These are phyloP conservation scores for Lactifluus volemus DNA, from an alignment of 768 basidiomycete genomes.

Conservation along the genomic window DNA sequence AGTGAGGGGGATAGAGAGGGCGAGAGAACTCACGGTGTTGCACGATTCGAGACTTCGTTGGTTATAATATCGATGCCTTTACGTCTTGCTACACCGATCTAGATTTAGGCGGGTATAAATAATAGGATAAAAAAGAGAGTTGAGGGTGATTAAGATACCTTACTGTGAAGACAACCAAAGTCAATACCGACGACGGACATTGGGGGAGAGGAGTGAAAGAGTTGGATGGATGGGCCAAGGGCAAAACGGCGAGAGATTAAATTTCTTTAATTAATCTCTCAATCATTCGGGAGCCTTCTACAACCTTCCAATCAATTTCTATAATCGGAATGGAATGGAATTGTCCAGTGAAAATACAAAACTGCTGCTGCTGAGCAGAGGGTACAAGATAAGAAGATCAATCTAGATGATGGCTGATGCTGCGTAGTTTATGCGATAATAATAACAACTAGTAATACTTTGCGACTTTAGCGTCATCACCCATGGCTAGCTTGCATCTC, in stretches of 20 bases:
- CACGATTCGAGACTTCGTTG: slow-evolving; percentile 96
- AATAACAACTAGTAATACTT: slow-evolving; percentile 5
- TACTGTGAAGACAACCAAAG: slow-evolving; percentile 84
- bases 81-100: slow-evolving; percentile 94
- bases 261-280: slow-evolving; percentile 4
- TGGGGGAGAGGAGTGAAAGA: slow-evolving; percentile 13
- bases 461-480: slow-evolving; percentile 20
- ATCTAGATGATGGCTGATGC: slow-evolving; percentile 19
- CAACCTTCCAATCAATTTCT: slow-evolving; percentile 1
- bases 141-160: slow-evolving; percentile 39
- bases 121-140: background rate
- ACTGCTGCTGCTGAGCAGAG: slow-evolving; percentile 10
- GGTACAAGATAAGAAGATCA: background rate
- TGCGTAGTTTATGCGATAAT: slow-evolving; percentile 12
- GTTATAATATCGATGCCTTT: slow-evolving; percentile 97
- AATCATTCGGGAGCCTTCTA: slow-evolving; percentile 20
- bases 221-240: slow-evolving; percentile 5
- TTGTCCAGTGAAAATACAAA: background rate
- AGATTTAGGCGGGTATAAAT: slow-evolving; percentile 16
- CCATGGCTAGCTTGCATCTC: slow-evolving; percentile 28
- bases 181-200: slow-evolving; percentile 97
- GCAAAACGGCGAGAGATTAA: background rate
- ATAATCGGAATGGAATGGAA: too few relatives aligned
- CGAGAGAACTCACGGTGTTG: slow-evolving; percentile 69
- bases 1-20: background rate